Evolutionary conservation across 2,329 filamentous ascomycete genomes (phyloP), one percentile per base, ranked within the genome.

Genomic region (Myrmaecium sp.): DNA sequence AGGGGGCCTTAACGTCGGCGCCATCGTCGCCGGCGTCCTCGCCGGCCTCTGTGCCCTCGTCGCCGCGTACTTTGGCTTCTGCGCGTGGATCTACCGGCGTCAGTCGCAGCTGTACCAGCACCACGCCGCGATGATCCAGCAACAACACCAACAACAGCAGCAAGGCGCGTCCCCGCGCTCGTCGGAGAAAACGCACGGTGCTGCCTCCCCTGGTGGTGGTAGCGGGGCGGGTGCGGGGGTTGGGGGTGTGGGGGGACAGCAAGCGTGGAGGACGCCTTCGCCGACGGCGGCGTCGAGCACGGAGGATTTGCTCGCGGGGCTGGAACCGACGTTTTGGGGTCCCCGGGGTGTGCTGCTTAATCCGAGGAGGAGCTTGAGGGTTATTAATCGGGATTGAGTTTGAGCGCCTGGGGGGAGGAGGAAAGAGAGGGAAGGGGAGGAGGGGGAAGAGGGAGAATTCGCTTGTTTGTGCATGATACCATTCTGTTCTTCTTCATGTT

Each of bases 281-380:
- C 9, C 13, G 30, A 32, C 33, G 10, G 51, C 12, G 61, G 57
- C 19, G 51, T 50, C 5, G 51, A 60, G 58, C 31, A 56, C 51
- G 20, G 69, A 72, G 30, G 69, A 74, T 39, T 40, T 78, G 34
- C 41, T 76, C 10, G 59, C 56, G 3, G 69, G 66, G 0, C 61
- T 72, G 33, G 72, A 80, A 45, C 76, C 76, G 32, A 75, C 64
- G 31, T 82, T 80, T 51, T 70, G 77, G 46, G 75, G 58, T 2
- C 44, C 51, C n/a, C 47, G 35, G 28, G 52, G 64, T 26, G 71
- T 78, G 15, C 51, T 79, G 40, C 48, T 80, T 49, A 74, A 73
- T 33, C 74, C 74, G 13, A 58, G 73, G 40, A 56, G 74, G 41
- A 78, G 72, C 39, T 51, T 80, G 52, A 58, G 72, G 41, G 73